A percentile compares a stretch with the other conserved stretches of the same genome.
phyloP scores from a whole-genome alignment of 2,329 filamentous ascomycete species.

The Trichoderma atroviride region DNA sequence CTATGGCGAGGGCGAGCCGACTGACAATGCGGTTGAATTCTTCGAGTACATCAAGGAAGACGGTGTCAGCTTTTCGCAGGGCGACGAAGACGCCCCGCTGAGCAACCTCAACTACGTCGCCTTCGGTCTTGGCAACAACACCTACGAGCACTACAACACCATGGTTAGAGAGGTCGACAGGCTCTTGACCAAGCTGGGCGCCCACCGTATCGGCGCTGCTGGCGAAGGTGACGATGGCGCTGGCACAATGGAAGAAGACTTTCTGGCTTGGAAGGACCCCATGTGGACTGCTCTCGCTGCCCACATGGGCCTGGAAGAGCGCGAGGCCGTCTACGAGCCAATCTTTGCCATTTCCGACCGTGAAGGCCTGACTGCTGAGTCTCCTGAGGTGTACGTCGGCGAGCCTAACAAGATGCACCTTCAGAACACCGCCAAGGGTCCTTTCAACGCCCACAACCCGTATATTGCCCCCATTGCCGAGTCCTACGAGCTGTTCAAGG shows the following conservation, averaged over 20 bases:
- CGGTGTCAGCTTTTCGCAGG: conserved; percentile 77
- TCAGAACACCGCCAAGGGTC: conserved; percentile 78
- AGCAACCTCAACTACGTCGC: conserved; percentile 87
- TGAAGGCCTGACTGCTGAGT: conserved; percentile 71
- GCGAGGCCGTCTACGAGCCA: conserved; percentile 94
- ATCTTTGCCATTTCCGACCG: conserved; percentile 82
- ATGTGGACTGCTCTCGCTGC: conserved; percentile 90
- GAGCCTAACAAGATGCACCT: conserved; percentile 97
- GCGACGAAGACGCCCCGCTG: conserved; percentile 68
- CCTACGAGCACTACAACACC: conserved; percentile 98
- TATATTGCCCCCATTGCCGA: conserved; percentile 92
- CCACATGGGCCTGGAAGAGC: conserved; percentile 88
- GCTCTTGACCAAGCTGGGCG: conserved; percentile 79
- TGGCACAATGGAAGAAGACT: conserved; percentile 99
- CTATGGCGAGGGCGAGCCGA: conserved; percentile 97
- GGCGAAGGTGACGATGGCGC: conserved; percentile 97
- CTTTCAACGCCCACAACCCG: conserved; percentile 95
- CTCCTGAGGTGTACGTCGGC: conserved; percentile 84
- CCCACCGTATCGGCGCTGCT: conserved; percentile 78
- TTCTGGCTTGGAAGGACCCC: conserved; percentile 97
- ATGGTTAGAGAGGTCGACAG: conserved; percentile 94
- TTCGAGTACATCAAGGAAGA: conserved; percentile 92
- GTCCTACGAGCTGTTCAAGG: conserved; percentile 87
- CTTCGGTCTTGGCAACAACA: conserved; percentile 98
- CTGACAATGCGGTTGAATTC: conserved; percentile 98